A percentile compares a stretch with the other conserved stretches of the same genome.
Conservation (phyloP, 345 rosid species). For the Populus tremula region DNA sequence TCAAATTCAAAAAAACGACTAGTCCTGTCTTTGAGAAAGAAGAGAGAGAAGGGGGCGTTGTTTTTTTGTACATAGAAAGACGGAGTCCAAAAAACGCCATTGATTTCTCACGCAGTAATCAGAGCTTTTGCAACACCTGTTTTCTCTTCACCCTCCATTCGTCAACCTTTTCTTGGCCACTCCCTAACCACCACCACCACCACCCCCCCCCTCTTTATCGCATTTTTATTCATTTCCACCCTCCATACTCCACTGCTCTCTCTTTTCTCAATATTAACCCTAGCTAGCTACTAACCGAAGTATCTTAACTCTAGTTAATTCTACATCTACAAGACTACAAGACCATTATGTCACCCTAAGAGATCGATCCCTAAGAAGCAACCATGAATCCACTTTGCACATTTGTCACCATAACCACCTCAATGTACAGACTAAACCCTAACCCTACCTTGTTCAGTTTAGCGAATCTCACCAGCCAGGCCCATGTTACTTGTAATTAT, state of each 20-base stretch:
- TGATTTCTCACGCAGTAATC: constrained; percentile 51
- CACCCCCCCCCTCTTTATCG: constrained; percentile 9
- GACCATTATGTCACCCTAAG: not conserved
- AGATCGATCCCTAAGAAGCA: constrained; percentile 2
- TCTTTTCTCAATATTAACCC: constrained; percentile 6
- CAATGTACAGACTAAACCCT: constrained; percentile 24
- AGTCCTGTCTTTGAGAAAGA: not conserved
- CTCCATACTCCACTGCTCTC: not conserved
- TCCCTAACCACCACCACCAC: constrained; percentile 33
- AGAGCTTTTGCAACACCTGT: constrained; percentile 90
- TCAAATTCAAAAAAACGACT: not conserved
- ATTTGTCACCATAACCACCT: constrained; percentile 26
- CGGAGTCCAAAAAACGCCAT: constrained; percentile 48
- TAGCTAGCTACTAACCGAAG: not conserved
- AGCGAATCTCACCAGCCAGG: not conserved
- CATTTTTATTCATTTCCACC: not conserved
- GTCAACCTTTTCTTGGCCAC: constrained; percentile 55
- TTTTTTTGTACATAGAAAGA: constrained; percentile 8
- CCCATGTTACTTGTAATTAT: constrained; percentile 5
- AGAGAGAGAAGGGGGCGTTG: not conserved
- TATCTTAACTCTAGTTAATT: constrained; percentile 30
- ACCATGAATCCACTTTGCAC: constrained; percentile 39
- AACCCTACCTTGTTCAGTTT: constrained; percentile 20
- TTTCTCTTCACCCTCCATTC: constrained; percentile 58
- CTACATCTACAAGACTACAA: not conserved